These are phyloP conservation scores for Avena eriantha DNA, from an alignment of 176 grass and related monocot species.

Conservation along the genomic window DNA sequence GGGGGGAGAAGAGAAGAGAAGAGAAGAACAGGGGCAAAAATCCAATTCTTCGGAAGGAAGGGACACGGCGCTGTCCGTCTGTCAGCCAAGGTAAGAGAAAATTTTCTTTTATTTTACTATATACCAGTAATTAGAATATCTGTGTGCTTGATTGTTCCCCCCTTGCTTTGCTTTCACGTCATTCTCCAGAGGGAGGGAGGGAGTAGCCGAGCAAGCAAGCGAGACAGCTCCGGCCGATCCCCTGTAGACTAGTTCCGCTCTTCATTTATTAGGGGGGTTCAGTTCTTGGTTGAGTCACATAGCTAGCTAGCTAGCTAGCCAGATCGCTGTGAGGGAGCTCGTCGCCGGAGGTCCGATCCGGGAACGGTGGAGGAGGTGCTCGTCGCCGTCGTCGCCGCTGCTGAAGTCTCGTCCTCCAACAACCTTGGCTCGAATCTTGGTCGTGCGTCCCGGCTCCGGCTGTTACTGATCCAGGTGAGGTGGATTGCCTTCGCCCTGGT, in stretches of 20 bases:
- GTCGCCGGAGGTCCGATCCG: neutral
- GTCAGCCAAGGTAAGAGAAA: constrained; percentile 1
- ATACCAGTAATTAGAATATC: constrained; percentile 26
- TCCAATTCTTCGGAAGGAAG: neutral
- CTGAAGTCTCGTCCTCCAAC: neutral
- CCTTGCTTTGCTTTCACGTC: constrained; percentile 43
- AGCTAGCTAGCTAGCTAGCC: neutral
- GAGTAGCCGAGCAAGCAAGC: constrained; percentile 8
- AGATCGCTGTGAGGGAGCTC: neutral
- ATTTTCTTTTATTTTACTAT: neutral
- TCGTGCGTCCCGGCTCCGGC: neutral
- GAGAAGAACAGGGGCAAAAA: neutral
- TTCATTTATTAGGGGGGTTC: neutral
- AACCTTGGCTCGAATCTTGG: neutral
- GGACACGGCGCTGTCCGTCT: constrained; percentile 28
- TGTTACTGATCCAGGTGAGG: constrained; percentile 26
- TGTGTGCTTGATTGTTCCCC: constrained; percentile 13
- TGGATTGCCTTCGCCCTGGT: neutral
- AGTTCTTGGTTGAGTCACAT: constrained; percentile 28
- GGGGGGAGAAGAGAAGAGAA: neutral
- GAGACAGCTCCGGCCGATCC: constrained; percentile 16
- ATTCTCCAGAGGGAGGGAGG: constrained; percentile 20
- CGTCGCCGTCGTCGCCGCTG: neutral
- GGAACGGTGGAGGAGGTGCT: neutral
- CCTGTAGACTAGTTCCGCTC: neutral